A percentile compares a stretch with the other conserved stretches of the same genome.
Conservation (phyloP, 345 rosid species). For the Isatis tinctoria region DNA sequence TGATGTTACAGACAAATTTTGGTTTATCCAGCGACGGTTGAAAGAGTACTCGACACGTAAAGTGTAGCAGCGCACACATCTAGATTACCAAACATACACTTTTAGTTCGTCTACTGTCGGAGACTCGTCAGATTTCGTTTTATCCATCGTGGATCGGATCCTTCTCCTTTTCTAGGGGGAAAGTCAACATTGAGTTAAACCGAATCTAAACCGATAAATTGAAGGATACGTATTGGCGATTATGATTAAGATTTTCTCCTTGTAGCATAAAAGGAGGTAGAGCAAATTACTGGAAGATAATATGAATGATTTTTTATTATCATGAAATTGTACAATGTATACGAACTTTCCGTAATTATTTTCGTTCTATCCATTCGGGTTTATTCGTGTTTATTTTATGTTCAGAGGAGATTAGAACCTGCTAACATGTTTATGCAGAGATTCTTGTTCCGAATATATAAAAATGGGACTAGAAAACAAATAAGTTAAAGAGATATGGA, state of each 20-base stretch:
- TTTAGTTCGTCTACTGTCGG: not conserved
- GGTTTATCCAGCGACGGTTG: not conserved
- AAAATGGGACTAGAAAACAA: not conserved
- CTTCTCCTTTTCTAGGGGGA: not conserved
- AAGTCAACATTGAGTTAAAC: not conserved
- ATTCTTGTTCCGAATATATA: not conserved
- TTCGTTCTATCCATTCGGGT: not conserved
- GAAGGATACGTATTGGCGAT: not conserved
- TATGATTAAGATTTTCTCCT: no score
- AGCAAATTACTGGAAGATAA: no score
- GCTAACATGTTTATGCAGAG: not conserved
- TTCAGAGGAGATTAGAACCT: not conserved
- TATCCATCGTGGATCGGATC: not conserved
- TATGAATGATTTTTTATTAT: no score
- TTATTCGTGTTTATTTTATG: not conserved
- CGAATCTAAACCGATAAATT: not conserved
- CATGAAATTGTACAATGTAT: no score
- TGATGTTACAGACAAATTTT: not conserved
- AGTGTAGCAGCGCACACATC: not conserved
- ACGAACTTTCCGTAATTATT: no score
- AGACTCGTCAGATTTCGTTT: not conserved
- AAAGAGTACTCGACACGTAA: constrained; percentile 20
- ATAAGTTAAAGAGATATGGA: not conserved
- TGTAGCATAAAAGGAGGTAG: no score
- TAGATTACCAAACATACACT: not conserved